Evolutionary conservation across 176 grass and related monocot species (phyloP), one percentile per base, ranked within the genome.

Genomic region (Zizania latifolia): DNA sequence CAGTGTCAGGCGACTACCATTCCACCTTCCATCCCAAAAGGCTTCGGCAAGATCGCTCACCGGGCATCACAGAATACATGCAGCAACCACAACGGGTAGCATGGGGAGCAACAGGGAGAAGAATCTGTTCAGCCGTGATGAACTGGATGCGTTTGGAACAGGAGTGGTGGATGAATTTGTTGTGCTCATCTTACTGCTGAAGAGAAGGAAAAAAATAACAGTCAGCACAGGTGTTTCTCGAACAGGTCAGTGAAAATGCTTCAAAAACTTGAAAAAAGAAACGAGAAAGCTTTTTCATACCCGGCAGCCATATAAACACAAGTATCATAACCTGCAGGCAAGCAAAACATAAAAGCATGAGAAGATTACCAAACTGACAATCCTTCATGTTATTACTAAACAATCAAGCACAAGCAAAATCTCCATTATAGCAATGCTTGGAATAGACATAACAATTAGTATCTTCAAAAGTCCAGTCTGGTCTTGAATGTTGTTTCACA

Each of bases 301-400:
- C 91, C 86, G 4, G 91, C 72, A 38, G 86, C 86, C 51, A 79
- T 29, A 80, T 93, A 97, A 32, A 92, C 37, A 32, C 94, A 97
- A 21, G 81, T 72, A 75, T 97, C 94, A 34, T 97, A 97, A 76
- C 94, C 94, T 97, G 91, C 59, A 83, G 71, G 13, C 14, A 73
- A 74, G 29, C 17, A 75, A 75, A 44, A 59, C 55, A 44, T 21
- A 41, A 41, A 77, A 68, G 30, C 28, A 71, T 69, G 23, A 76
- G 64, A 71, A 26, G 27, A 66, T 46, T 71, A 43, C 65, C 32
- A 35, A 15, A 51, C 29, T 36, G 17, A 36, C 10, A 39, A 24
- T 21, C 22, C 23, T 62, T 24, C 12, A 43, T 24, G 65, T 6
- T 5, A 55, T 57, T 69, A 64, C 3, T 26, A 35, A 41, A 55